A percentile compares a stretch with the other conserved stretches of the same genome.
phyloP scores from a whole-genome alignment of 257 asterid species.

The Buddleja alternifolia region DNA sequence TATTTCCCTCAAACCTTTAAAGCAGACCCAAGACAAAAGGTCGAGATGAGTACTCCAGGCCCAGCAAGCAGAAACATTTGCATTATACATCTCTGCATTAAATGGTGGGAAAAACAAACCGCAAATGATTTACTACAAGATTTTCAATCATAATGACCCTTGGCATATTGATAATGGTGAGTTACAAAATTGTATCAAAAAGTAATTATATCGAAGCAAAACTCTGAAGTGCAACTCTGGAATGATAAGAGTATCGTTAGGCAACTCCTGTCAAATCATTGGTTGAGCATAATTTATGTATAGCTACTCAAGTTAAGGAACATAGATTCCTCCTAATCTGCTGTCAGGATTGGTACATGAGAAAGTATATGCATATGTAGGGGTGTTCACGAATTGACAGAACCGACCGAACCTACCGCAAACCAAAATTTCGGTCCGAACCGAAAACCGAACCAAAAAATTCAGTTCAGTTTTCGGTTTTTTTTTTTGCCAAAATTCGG shows the following conservation, averaged over 20 bases:
- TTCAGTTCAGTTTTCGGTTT: too few relatives aligned
- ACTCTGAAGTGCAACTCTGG: not conserved
- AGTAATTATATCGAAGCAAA: not conserved
- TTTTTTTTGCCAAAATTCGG: too few relatives aligned
- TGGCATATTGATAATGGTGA: conserved; percentile 13
- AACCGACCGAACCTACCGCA: too few relatives aligned
- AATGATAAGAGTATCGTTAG: not conserved
- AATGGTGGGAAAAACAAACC: conserved; percentile 10
- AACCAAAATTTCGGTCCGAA: too few relatives aligned
- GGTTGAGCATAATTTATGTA: not conserved
- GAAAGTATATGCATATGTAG: too few relatives aligned
- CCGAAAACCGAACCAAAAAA: too few relatives aligned
- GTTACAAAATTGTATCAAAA: conserved; percentile 7
- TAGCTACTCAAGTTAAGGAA: not conserved
- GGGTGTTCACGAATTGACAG: too few relatives aligned
- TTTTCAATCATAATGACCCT: conserved; percentile 14
- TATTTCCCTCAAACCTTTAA: conserved; percentile 73
- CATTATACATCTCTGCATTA: conserved; percentile 75
- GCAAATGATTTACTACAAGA: conserved; percentile 16
- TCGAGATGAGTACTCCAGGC: conserved; percentile 95
- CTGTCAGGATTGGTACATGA: conserved; percentile 10
- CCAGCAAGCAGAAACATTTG: conserved; percentile 97
- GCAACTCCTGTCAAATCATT: not conserved
- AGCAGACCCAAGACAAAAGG: conserved; percentile 81
- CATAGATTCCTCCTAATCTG: not conserved